phyloP scores from a whole-genome alignment of 768 basidiomycete genomes.

The Calvatia gigantea region DNA sequence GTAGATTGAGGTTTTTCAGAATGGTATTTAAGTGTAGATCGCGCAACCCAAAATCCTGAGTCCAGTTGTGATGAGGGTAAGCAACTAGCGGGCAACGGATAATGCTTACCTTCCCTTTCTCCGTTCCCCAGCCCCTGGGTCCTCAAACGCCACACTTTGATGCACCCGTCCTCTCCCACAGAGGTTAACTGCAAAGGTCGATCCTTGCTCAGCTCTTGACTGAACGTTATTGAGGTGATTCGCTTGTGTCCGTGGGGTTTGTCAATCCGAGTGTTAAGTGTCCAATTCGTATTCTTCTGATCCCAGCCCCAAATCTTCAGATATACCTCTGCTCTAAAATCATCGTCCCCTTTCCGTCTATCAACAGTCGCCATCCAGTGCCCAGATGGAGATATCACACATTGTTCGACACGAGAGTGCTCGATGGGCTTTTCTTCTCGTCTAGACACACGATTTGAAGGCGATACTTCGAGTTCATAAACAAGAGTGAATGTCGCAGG shows the following conservation, averaged over 20 bases:
- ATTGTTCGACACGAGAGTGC: constrained; percentile 70
- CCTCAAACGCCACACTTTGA: constrained; percentile 80
- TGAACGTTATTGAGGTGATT: constrained; percentile 69
- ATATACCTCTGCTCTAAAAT: constrained; percentile 64
- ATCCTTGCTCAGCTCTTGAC: constrained; percentile 35
- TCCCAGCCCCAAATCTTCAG: constrained; percentile 94
- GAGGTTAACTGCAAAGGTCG: constrained; percentile 56
- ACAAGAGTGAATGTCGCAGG: constrained; percentile 65
- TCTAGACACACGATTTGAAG: constrained; percentile 87
- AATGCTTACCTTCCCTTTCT: constrained; percentile 40
- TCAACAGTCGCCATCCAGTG: constrained; percentile 95
- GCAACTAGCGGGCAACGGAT: constrained; percentile 16
- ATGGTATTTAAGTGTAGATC: constrained; percentile 69
- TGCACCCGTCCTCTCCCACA: constrained; percentile 66
- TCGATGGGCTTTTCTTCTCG: constrained; percentile 75
- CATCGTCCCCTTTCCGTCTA: constrained; percentile 61
- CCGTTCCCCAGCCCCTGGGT: constrained; percentile 21
- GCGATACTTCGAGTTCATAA: constrained; percentile 88
- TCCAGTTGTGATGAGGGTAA: constrained; percentile 4
- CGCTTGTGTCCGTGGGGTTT: constrained; percentile 71
- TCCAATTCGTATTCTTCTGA: constrained; percentile 55
- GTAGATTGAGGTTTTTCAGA: constrained; percentile 60
- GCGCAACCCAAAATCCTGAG: constrained; percentile 75
- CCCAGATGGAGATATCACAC: constrained; percentile 62
- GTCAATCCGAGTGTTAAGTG: constrained; percentile 86